These are phyloP conservation scores for Farysia itapuensis DNA, from an alignment of 1,284 basidiomycete species.

Conservation along the genomic window DNA sequence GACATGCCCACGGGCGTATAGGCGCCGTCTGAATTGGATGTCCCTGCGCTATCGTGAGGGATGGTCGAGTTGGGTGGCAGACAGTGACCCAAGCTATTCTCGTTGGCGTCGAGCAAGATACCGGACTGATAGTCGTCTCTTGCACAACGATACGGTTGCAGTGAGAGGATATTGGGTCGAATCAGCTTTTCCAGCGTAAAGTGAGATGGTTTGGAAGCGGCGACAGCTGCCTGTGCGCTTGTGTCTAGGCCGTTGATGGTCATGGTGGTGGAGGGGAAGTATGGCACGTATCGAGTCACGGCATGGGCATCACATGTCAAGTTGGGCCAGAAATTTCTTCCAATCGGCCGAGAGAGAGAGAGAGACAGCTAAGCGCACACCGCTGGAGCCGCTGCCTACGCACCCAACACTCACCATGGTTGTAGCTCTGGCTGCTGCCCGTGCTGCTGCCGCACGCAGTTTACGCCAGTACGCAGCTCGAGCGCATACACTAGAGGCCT, in stretches of 20 bases:
- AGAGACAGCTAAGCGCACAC: too few relatives aligned
- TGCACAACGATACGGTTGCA: conserved; percentile 92
- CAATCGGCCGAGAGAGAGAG: too few relatives aligned
- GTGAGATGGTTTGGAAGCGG: conserved; percentile 57
- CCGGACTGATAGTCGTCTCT: conserved; percentile 92
- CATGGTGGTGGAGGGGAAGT: conserved; percentile 8
- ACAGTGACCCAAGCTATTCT: conserved; percentile 88
- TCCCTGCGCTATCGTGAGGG: conserved; percentile 29
- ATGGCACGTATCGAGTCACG: too few relatives aligned
- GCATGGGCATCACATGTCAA: too few relatives aligned
- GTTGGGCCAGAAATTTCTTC: too few relatives aligned
- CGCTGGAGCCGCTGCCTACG: too few relatives aligned
- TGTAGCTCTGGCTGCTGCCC: too few relatives aligned
- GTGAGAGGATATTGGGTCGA: conserved; percentile 85
- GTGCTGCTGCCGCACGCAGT: too few relatives aligned
- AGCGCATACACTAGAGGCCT: too few relatives aligned
- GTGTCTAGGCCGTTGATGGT: conserved; percentile 38
- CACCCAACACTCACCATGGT: too few relatives aligned
- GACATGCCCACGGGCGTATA: background rate
- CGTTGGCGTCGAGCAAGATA: conserved; percentile 96
- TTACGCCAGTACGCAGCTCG: too few relatives aligned
- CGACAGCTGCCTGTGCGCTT: conserved; percentile 12
- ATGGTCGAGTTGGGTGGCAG: conserved; percentile 63
- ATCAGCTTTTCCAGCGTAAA: conserved; percentile 65
- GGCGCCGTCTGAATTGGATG: conserved; percentile 8